Evolutionary conservation across 2,329 filamentous ascomycete genomes (phyloP).

Genomic region (Chaetomiaceae sp.): DNA sequence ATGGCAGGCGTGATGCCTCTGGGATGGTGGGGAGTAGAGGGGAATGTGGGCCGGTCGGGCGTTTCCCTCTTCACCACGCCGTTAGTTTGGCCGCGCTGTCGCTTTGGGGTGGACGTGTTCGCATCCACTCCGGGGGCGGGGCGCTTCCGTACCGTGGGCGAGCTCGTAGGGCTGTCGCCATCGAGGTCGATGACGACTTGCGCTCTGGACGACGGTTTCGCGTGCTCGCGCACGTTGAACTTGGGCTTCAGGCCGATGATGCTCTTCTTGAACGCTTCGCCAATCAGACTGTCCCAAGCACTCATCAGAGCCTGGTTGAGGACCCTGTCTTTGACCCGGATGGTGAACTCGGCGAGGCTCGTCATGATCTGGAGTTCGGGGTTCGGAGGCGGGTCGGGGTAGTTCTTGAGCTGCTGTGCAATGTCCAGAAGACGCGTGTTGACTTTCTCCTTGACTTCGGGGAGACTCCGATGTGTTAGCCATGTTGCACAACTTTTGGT

Average conservation of each 20-base stretch:
- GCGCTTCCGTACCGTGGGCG: conserved; percentile 19
- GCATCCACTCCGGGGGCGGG: too few species aligned
- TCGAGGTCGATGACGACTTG: conserved; percentile 36
- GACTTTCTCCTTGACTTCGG: conserved; percentile 48
- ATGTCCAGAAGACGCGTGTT: conserved; percentile 48
- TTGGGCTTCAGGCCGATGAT: conserved; percentile 45
- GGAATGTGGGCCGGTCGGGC: conserved; percentile 1
- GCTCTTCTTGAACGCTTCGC: conserved; percentile 48
- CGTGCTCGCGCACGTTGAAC: conserved; percentile 31
- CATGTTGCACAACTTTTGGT: not conserved
- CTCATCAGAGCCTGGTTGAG: conserved; percentile 45
- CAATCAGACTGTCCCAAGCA: conserved; percentile 41
- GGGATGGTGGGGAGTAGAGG: conserved; percentile 13
- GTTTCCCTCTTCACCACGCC: conserved; percentile 27
- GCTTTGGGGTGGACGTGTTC: conserved; percentile 16
- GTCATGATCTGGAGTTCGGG: conserved; percentile 61
- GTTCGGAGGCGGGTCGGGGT: conserved; percentile 66
- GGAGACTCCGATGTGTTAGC: conserved; percentile 21
- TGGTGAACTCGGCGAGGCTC: conserved; percentile 55
- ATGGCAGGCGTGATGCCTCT: not conserved
- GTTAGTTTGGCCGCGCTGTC: conserved; percentile 15
- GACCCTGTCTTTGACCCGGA: conserved; percentile 49
- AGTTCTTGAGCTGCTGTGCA: conserved; percentile 47
- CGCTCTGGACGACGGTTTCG: conserved; percentile 37
- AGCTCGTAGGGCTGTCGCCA: conserved; percentile 13